Percentiles rank a stretch among this genome's conserved stretches.
Conservation (phyloP, 2,329 filamentous ascomycete species). For the Beauveria sp. region DNA sequence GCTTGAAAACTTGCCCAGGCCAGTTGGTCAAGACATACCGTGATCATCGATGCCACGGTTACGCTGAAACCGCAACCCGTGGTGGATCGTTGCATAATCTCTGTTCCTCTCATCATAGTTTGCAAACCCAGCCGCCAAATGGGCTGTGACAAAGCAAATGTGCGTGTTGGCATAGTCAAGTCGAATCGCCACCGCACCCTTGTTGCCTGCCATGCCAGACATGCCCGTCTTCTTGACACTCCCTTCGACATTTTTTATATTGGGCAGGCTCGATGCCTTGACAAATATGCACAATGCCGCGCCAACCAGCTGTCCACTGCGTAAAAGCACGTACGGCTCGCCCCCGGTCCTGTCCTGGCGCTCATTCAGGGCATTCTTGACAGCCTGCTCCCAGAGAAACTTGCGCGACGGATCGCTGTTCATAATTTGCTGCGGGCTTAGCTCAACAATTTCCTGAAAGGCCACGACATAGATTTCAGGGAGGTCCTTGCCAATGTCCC, state of each 20-base stretch:
- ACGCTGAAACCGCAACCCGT: slow-evolving; percentile 82
- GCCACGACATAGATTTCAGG: slow-evolving; percentile 86
- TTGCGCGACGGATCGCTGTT: slow-evolving; percentile 87
- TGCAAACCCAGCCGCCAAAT: slow-evolving; percentile 89
- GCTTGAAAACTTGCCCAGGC: not conserved
- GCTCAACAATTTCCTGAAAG: slow-evolving; percentile 97
- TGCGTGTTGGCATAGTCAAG: slow-evolving; percentile 91
- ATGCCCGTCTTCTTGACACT: slow-evolving; percentile 90
- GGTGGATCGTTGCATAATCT: slow-evolving; percentile 83
- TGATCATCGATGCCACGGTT: slow-evolving; percentile 90
- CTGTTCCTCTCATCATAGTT: slow-evolving; percentile 96
- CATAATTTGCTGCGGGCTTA: slow-evolving; percentile 98
- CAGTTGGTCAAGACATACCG: slow-evolving; percentile 36
- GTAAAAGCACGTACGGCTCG: slow-evolving; percentile 79
- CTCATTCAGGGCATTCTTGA: slow-evolving; percentile 68
- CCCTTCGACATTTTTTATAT: slow-evolving; percentile 95
- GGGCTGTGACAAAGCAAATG: slow-evolving; percentile 91
- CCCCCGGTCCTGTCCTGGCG: slow-evolving; percentile 57
- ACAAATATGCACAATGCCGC: slow-evolving; percentile 91
- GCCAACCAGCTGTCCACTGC: slow-evolving; percentile 90
- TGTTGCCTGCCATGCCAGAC: slow-evolving; percentile 96
- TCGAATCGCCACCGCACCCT: slow-evolving; percentile 92
- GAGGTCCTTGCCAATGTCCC: slow-evolving; percentile 47
- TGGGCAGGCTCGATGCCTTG: slow-evolving; percentile 63
- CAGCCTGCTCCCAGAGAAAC: slow-evolving; percentile 77